Evolutionary conservation across 2,329 filamentous ascomycete species (phyloP).

Genomic region (Diatrype stigma): DNA sequence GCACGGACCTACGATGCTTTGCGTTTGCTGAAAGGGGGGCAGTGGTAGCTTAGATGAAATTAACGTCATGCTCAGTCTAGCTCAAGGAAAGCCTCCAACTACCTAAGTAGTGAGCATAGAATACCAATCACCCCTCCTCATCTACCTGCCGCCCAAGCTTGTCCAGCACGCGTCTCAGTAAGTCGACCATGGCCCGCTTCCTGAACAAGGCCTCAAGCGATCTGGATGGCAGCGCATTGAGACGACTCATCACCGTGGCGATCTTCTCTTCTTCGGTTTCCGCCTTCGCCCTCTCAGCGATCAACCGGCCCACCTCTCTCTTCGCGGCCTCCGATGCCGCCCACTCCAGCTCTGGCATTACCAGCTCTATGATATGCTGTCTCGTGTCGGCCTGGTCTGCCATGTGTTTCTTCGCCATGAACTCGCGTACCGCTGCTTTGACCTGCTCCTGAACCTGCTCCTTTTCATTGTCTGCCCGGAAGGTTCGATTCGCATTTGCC

Average conservation of each 20-base stretch:
- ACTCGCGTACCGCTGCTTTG: too few relatives aligned
- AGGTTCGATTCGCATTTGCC: too few relatives aligned
- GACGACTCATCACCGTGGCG: conserved; percentile 1
- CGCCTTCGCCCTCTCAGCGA: background rate
- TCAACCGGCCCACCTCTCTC: conserved; percentile 1
- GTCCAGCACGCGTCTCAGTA: conserved; percentile 1
- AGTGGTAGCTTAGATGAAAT: too few relatives aligned
- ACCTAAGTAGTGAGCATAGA: too few relatives aligned
- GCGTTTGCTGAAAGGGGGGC: background rate
- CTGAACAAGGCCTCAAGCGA: conserved; percentile 6
- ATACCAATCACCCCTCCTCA: conserved; percentile 1
- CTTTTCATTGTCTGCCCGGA: too few relatives aligned
- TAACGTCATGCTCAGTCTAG: too few relatives aligned
- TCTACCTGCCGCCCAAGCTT: conserved; percentile 3
- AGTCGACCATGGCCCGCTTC: background rate
- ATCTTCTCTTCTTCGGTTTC: conserved; percentile 7
- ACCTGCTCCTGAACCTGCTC: too few relatives aligned
- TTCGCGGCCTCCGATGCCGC: conserved; percentile 1
- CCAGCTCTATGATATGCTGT: background rate
- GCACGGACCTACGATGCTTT: too few relatives aligned
- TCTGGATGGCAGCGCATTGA: background rate
- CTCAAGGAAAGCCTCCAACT: too few relatives aligned
- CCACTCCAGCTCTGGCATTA: conserved; percentile 1
- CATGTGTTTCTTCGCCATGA: background rate
- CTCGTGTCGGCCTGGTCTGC: background rate